Conservation (phyloP, 805 yeast species). For the Blastobotrys chiropterorum region DNA sequence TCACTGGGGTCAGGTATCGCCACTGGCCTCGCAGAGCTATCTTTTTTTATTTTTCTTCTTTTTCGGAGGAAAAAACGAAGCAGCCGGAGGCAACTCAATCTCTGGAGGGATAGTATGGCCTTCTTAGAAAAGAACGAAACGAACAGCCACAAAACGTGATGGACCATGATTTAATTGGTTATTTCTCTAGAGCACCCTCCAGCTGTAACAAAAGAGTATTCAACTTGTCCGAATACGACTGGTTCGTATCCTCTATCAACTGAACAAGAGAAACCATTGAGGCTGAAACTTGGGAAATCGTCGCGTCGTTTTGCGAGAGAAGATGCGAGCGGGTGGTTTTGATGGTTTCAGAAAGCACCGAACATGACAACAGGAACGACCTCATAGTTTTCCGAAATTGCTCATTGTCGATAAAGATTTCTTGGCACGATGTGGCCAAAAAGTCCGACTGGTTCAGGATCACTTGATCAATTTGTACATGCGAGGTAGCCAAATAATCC, state of each 20-base stretch:
- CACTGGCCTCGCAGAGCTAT: too few relatives aligned
- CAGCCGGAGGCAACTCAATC: too few relatives aligned
- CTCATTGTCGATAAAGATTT: slow-evolving; percentile 8
- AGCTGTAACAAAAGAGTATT: not conserved
- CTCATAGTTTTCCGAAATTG: slow-evolving; percentile 10
- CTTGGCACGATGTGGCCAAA: slow-evolving; percentile 5
- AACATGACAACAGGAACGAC: not conserved
- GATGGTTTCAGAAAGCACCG: not conserved
- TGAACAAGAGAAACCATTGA: not conserved
- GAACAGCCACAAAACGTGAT: too few relatives aligned
- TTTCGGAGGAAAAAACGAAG: too few relatives aligned
- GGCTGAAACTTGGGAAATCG: not conserved
- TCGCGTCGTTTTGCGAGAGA: not conserved
- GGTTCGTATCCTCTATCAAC: not conserved
- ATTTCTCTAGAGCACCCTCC: not conserved
- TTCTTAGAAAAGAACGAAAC: too few relatives aligned
- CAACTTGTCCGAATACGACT: not conserved
- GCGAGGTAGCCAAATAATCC: not conserved
- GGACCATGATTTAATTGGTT: too few relatives aligned
- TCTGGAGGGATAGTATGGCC: too few relatives aligned
- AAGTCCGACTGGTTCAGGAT: slow-evolving; percentile 5
- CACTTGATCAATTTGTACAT: slow-evolving; percentile 12
- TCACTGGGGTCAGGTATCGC: too few relatives aligned
- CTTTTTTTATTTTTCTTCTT: too few relatives aligned
- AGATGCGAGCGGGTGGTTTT: not conserved